Base-by-base conservation (phyloP, 2,329 filamentous ascomycete species). In the Dactylonectria macrodidyma region DNA sequence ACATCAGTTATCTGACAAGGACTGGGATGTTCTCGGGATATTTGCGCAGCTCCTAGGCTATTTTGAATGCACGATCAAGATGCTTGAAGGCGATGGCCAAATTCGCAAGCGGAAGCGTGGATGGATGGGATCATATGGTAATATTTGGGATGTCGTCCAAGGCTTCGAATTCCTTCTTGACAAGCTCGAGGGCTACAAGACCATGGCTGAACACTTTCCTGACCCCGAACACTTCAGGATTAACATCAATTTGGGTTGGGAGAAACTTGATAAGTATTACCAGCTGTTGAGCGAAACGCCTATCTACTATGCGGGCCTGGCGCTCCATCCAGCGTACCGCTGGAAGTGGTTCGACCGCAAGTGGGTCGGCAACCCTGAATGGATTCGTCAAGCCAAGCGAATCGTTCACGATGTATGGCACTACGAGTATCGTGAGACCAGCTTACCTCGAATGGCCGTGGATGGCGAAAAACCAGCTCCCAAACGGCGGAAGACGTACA, bases 251-350 rank as follows among this genome's bases (percentile, higher is more conserved):
- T 30, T 30, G 26, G 26, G 50, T 16, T 60, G 50, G 57, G 16
- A 65, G 19, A 68, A 65, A 46, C 46, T 68, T 9, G 41, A 67
- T 16, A 22, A 70, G 33, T 67, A 70, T 52, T 67, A 70, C 50
- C 33, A 22, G n/a, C 24, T 14, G 47, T 33, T 59, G 48, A 50
- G 55, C 30, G 56, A 61, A 19, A 60, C 57, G 30, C 66, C 66
- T 12, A 59, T 63, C 30, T 69, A 66, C 44, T 66, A 66, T 36
- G 44, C 66, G 16, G 48, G 54, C 16, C n/a, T 66, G 24, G 59
- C 41, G 44, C 36, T 66, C 5, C 54, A 69, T 38, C 66, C 59
- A 6, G 62, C 59, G 14, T 66, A 47, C 50, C 47, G 38, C 16
- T 69, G 59, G 67, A 54, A 34, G n/a, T 69, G 60, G 51, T 67